Evolutionary conservation across 352 stramenopile species (phyloP), one percentile per base, ranked within the genome.

Genomic region (Globisporangium canariense): DNA sequence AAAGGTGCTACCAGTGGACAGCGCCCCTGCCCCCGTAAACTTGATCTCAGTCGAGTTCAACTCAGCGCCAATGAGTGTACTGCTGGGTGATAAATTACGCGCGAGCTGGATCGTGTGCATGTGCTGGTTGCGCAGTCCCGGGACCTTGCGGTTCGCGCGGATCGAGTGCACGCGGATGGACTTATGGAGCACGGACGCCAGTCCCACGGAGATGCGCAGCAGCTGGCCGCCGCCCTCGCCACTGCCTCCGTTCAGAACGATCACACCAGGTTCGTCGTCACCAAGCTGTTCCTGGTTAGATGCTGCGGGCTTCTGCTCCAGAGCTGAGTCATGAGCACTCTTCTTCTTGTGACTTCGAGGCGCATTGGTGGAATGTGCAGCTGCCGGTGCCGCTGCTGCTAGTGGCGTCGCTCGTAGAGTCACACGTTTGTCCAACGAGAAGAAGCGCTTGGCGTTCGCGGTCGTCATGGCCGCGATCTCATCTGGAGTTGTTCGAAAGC

Each of bases 141-240:
- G 85, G 49, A 83, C 76, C 22, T 82, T 81, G 40, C 90, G 74
- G 40, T 84, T 86, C 3, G 78, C 78, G 51, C 88, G 80, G 59
- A 97, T 96, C 11, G 86, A 91, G 43, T 81, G 70, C n/a, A 98
- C 79, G 0, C 63, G 68, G 8, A 97, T 68, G 30, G 73, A 60
- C 20, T 79, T 79, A 28, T 76, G 64, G 36, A 92, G 68, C 30
- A 97, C 78, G 3, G 78, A 71, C 8, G 83, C 85, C 18, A 96
- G 80, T 0, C 77, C 78, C 43, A 88, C 82, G 1, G 89, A 73
- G 36, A 97, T 88, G 4, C 91, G 89, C 28, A 97, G 67, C 34
- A 98, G 76, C 62, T 98, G 92, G 0, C 92, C 92, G 55, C 92
- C 92, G 51, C 92, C 92, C 77, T 98, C 92, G 32, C 83, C 79